Evolutionary conservation across 2,329 filamentous ascomycete genomes (phyloP).

Genomic region (Tolypocladium album): DNA sequence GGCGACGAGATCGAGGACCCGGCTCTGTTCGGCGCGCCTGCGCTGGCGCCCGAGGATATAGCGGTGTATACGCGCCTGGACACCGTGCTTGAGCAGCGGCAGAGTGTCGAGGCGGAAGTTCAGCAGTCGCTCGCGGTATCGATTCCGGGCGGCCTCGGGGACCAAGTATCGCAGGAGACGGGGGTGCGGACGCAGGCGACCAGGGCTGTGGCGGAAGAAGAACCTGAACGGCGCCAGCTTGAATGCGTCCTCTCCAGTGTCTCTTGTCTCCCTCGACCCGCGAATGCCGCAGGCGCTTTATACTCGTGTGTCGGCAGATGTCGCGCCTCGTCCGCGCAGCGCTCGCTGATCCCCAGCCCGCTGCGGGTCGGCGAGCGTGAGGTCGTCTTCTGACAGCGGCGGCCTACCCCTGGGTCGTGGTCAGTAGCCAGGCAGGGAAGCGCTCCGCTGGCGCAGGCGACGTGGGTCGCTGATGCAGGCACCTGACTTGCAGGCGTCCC

Average conservation of each 20-base stretch:
- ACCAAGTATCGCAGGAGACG: conserved; percentile 56
- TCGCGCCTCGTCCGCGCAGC: neutral
- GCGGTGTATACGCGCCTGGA: conserved; percentile 68
- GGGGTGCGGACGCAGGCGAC: conserved; percentile 9
- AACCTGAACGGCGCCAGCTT: conserved; percentile 35
- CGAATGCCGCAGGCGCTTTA: neutral
- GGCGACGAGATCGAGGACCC: conserved; percentile 31
- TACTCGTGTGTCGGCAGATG: neutral
- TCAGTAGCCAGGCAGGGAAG: neutral
- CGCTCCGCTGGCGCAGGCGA: conserved; percentile 5
- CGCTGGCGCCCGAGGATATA: conserved; percentile 58
- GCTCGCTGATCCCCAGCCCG: neutral
- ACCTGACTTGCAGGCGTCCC: conserved; percentile 6
- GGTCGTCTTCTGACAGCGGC: neutral
- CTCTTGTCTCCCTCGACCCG: neutral
- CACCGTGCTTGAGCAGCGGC: conserved; percentile 55
- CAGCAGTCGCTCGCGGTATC: conserved; percentile 55
- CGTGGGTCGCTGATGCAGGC: conserved; percentile 3
- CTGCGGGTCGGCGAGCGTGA: neutral
- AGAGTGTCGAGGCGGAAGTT: conserved; percentile 66
- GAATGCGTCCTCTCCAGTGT: neutral
- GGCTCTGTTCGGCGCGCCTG: conserved; percentile 36
- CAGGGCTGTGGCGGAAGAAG: conserved; percentile 20
- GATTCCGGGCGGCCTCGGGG: conserved; percentile 49
- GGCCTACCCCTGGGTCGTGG: neutral